Evolutionary conservation across 176 grass and related monocot genomes (phyloP).

Genomic region (Musa itinerans): DNA sequence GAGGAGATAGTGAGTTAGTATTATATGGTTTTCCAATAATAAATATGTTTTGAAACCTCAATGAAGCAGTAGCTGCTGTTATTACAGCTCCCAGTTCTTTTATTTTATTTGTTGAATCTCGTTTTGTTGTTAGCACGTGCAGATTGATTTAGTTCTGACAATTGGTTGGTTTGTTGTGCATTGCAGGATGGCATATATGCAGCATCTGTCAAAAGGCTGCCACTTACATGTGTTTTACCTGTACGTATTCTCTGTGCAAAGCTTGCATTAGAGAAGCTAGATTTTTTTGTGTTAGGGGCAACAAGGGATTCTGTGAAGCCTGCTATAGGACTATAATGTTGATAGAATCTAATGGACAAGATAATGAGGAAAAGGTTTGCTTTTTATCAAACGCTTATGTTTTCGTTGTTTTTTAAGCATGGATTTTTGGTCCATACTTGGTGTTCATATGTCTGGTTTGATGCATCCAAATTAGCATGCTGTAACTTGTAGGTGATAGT

Average conservation of each 20-base stretch:
- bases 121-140: background rate
- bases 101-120: background rate
- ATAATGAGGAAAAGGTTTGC: conserved; percentile 48
- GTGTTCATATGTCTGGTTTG: background rate
- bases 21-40: too few species aligned
- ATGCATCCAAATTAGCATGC: background rate
- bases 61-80: too few species aligned
- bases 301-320: conserved; percentile 91
- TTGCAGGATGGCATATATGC: conserved; percentile 97
- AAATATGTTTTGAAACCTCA: too few species aligned
- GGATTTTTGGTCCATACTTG: background rate
- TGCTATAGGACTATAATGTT: conserved; percentile 73
- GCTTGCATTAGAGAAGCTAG: conserved; percentile 53
- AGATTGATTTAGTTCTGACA: background rate
- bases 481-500: too few species aligned
- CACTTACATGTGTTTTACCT: conserved; percentile 90
- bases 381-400: background rate
- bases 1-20: too few species aligned
- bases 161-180: conserved; percentile 1
- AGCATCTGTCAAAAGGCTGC: conserved; percentile 79
- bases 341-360: conserved; percentile 67
- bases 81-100: too few species aligned
- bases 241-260: conserved; percentile 92
- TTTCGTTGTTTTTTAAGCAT: conserved; percentile 16
- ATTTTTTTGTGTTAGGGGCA: conserved; percentile 86